A percentile compares a stretch with the other conserved stretches of the same genome.
phyloP scores from a whole-genome alignment of 2,329 filamentous ascomycete genomes.

The Fusarium denticulatum region DNA sequence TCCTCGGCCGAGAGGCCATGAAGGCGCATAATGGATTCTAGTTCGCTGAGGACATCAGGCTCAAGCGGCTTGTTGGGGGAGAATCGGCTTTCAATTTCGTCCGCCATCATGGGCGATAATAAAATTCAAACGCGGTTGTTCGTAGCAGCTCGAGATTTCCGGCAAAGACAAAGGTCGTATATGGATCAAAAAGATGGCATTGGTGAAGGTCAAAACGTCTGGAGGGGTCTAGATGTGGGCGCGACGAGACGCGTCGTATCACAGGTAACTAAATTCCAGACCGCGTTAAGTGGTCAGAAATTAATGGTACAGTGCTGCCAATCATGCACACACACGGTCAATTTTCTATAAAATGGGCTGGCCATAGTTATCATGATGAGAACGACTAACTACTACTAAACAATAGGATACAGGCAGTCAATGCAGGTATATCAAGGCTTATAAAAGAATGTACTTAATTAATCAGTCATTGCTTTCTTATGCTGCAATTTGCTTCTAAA shows the following conservation, averaged over 20 bases:
- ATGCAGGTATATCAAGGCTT: neutral
- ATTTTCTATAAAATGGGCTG: neutral
- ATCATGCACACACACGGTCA: neutral
- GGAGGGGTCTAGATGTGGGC: constrained; percentile 31
- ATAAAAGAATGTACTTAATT: neutral
- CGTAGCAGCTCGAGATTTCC: neutral
- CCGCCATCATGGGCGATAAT: constrained; percentile 48
- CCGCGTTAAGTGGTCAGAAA: constrained; percentile 35
- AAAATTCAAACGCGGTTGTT: neutral
- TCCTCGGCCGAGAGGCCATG: constrained; percentile 86
- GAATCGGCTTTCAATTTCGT: constrained; percentile 49
- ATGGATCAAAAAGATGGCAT: constrained; percentile 4
- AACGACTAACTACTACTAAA: neutral
- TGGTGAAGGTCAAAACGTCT: constrained; percentile 21
- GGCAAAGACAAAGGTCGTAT: neutral
- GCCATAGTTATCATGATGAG: neutral
- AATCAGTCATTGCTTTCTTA: neutral
- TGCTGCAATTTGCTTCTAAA: constrained; percentile 4
- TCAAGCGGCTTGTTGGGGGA: constrained; percentile 64
- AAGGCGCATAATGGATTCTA: constrained; percentile 86
- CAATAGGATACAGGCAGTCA: neutral
- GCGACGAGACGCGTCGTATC: constrained; percentile 34
- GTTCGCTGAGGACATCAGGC: constrained; percentile 80
- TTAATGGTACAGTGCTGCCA: constrained; percentile 1
- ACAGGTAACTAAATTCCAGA: constrained; percentile 20